Percentiles rank a stretch among this genome's conserved stretches.
These are phyloP conservation scores for Fusarium pseudoanthophilum DNA, from an alignment of 2,329 filamentous ascomycete genomes.

Conservation along the genomic window DNA sequence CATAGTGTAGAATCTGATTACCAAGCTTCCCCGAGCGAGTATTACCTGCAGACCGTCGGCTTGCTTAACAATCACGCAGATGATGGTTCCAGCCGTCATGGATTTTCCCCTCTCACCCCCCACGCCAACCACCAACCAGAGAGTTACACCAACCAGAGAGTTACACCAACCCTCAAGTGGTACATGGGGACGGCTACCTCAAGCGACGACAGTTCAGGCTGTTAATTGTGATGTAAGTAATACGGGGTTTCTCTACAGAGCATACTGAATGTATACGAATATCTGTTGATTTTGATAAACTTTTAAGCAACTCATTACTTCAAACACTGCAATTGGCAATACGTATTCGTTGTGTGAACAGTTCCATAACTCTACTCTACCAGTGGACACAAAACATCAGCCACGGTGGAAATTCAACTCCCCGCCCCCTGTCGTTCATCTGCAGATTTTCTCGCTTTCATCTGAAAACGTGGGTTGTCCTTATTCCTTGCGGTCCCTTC, in stretches of 20 bases:
- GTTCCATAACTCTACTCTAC: not conserved
- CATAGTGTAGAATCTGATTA: constrained; percentile 18
- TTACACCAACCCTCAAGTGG: constrained; percentile 1
- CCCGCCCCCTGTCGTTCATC: constrained; percentile 34
- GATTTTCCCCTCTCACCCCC: constrained; percentile 37
- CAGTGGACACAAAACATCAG: not conserved
- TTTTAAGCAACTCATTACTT: not conserved
- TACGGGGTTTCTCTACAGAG: not conserved
- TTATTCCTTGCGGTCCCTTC: constrained; percentile 21
- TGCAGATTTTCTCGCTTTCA: constrained; percentile 19
- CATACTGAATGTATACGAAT: not conserved
- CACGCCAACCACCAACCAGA: constrained; percentile 23
- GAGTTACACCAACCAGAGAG: constrained; percentile 11
- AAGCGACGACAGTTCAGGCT: not conserved
- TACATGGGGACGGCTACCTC: not conserved
- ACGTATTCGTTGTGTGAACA: not conserved
- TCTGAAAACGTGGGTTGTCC: constrained; percentile 23
- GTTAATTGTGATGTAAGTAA: not conserved
- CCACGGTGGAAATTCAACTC: constrained; percentile 25
- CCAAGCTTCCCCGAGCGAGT: constrained; percentile 13
- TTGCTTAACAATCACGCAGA: constrained; percentile 44
- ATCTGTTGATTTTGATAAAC: no score
- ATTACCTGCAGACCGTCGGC: constrained; percentile 6
- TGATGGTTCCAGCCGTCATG: constrained; percentile 33
- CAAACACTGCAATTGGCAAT: not conserved